Evolutionary conservation across 169 alveolate genomes (phyloP), one percentile per base, ranked within the genome.

Genomic region (Perkinsus marinus): DNA sequence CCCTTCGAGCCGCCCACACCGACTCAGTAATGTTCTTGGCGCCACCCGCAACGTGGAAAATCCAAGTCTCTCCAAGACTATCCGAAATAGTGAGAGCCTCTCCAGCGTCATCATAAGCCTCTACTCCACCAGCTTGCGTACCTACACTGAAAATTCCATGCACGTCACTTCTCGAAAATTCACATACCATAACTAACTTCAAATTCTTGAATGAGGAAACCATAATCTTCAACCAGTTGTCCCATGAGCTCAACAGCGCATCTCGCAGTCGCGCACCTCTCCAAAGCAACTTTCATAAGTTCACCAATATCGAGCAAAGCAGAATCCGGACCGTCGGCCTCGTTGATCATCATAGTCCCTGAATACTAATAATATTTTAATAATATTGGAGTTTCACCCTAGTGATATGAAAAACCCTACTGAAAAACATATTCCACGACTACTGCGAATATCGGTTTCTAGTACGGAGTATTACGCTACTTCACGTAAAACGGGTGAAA

Each of bases 261-360:
- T 26, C 41, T 39, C 2, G 91, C 68, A 0, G 91, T 39, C 9
- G 69, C 91, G 69, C 91, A 90, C 3, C 91, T 7, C 91, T 90
- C 91, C 91, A 90, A n/a, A 19, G 91, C 91, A n/a, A 90, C 41
- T 69, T 90, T 43, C 91, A 90, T 90, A 38, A 90, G 68, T 39
- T 43, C 43, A 13, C 43, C 57, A 26, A 90, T 43, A 39, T 90
- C 91, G 91, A 90, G 68, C 41, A 39, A 36, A 2, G 91, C 91
- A 5, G 91, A 16, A n/a, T 57, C 79, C 30, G 79, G 79, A 0
- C 79, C 79, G 36, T 57, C 79, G 30, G 79, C 79, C 5, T 57
- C 79, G 22, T 57, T 57, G 5, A 57, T 57, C 79, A 57, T 57
- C 79, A 57, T 57, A 13, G 79, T 57, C 5, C 79, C 79, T 57